Base-by-base conservation (phyloP, 2,329 filamentous ascomycete genomes). In the Hymenoscyphus salicellus region DNA sequence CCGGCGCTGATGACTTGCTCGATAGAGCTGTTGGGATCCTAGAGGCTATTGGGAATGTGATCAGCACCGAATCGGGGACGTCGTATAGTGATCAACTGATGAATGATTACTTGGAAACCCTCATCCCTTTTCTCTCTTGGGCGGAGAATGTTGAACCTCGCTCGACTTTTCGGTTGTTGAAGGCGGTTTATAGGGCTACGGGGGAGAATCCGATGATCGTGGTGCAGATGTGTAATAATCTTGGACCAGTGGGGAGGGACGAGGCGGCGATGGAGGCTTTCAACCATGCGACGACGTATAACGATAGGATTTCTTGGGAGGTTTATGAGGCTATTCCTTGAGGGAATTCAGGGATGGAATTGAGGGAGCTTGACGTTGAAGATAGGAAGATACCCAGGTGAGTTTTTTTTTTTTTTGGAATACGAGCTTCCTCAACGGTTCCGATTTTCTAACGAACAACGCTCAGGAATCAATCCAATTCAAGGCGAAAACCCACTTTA, bases 401-500 rank as follows among this genome's bases (percentile, higher is more conserved):
- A 23, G 46, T 26, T 52, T 52, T 10, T 14, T 11, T 38, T 30
- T 30, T 3, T 6, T 30, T 30, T n/a, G n/a, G 33, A 38, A 38
- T 38, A 38, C 36, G 36, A 38, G 14, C 14, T 38, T 38, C n/a
- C 36, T 38, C 36, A 38, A 17, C 36, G 14, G 36, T n/a, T n/a
- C 14, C 14, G 36, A 16, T 5, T 38, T 38, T 38, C 36, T 38
- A 38, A 38, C 36, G 6, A 38, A 16, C 11, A 38, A 16, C 14
- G 36, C 36, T 38, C 36, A 38, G 36, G 36, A 38, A 38, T 30
- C 28, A 30, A 30, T 30, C 28, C 36, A 17, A 16, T 38, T 38
- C 14, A 17, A 38, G 36, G 5, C 36, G 36, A 52, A 49, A 52
- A 16, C 20, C 60, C 60, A 32, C 49, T 30, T 62, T 64, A 58